Evolutionary conservation across 208 protist species (phyloP), one percentile per base, ranked within the genome.

Genomic region (Angomonas desouzai): DNA sequence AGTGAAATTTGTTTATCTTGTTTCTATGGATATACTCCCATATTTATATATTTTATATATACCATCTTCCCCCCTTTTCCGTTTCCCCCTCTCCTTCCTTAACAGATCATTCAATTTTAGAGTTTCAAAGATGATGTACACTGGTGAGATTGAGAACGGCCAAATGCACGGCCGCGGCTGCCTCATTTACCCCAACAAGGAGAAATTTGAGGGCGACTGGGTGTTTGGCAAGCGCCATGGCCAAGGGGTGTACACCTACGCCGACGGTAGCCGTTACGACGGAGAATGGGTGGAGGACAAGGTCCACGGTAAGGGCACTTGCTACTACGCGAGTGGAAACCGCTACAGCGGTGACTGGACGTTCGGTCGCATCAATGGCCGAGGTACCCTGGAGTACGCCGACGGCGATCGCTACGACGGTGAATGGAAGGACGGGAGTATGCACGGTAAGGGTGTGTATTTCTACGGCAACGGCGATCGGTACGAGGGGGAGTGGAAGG

Each of bases 241-340:
- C 56, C 69, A 87, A 53, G 96, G 96, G 48, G 74, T 85, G 30
- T 97, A 97, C 80, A 81, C 75, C 1, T 98, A 98, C 81, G 80
- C 90, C 34, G 94, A 98, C 67, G 96, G 96, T 49, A 93, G 84
- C 72, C 72, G 74, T 51, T 97, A 96, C 70, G 90, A 95, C 20
- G 91, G 91, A 40, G 90, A 98, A 61, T 98, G 94, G 94, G 82
- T 97, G 25, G 91, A 98, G 64, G 93, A 98, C 70, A 96, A 95
- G 75, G 89, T 97, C 27, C 90, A 97, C 60, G 94, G 94, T 43
- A 89, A 92, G 64, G 96, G 96, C 53, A 92, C 91, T 4, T 96
- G 86, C 57, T 73, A 88, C 62, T 98, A 97, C 70, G 81, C 82
- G 29, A 94, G 89, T 62, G 89, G 89, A 32, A 94, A 95, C 68